phyloP scores from a whole-genome alignment of 805 yeast species.

The Myxozyma nipponensis region DNA sequence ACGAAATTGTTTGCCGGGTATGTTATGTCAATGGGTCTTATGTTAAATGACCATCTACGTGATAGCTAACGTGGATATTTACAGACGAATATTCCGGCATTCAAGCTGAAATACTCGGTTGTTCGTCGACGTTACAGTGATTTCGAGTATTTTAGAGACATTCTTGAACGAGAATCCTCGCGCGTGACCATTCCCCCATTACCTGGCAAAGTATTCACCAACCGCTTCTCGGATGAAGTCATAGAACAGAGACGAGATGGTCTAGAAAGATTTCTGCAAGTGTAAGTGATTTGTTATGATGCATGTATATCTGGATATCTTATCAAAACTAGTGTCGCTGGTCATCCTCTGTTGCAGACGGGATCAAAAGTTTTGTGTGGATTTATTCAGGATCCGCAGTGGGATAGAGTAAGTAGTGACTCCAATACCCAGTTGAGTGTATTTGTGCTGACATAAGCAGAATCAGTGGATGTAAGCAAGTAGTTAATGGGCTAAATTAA shows the following conservation, averaged over 20 bases:
- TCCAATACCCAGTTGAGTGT: no score
- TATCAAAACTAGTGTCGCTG: constrained; percentile 54
- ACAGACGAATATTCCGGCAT: constrained; percentile 82
- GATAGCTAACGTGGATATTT: background rate
- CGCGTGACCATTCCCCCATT: constrained; percentile 79
- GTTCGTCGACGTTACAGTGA: constrained; percentile 89
- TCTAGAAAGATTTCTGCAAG: constrained; percentile 67
- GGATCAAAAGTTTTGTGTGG: constrained; percentile 73
- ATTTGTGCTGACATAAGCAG: no score
- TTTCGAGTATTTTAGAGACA: constrained; percentile 73
- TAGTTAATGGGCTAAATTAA: no score
- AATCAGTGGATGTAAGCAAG: background rate
- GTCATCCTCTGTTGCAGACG: constrained; percentile 90
- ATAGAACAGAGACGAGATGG: constrained; percentile 83
- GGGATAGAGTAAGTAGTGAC: constrained; percentile 49
- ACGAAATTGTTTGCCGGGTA: constrained; percentile 76
- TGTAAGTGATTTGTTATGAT: constrained; percentile 29
- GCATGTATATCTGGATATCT: background rate
- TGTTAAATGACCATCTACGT: background rate
- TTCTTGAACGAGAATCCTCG: constrained; percentile 69
- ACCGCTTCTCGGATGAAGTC: constrained; percentile 74
- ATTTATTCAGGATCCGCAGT: constrained; percentile 80
- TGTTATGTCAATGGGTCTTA: constrained; percentile 20
- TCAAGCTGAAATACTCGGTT: constrained; percentile 55
- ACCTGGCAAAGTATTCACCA: constrained; percentile 82